Percentiles rank a stretch among this genome's conserved stretches.
Evolutionary conservation across 129 eudicot species (phyloP).

Genomic region (Pseudognaphalium luteoalbum): DNA sequence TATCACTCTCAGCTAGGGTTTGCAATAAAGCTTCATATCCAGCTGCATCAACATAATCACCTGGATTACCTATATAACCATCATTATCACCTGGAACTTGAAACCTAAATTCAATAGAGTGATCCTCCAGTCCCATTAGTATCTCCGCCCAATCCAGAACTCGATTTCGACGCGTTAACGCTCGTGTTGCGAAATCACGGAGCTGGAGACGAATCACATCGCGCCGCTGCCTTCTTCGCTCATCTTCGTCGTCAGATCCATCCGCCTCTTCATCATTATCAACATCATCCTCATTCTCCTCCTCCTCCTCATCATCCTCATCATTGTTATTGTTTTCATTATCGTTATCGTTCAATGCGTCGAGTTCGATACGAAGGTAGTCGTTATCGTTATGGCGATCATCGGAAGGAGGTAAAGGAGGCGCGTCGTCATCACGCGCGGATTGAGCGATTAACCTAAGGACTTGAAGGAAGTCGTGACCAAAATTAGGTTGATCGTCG

Average conservation of each 20-base stretch:
- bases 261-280: slow-evolving; percentile 29
- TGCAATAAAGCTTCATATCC: slow-evolving; percentile 82
- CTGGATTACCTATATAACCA: slow-evolving; percentile 77
- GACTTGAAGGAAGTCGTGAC: slow-evolving; percentile 65
- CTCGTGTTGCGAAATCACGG: slow-evolving; percentile 58
- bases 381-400: slow-evolving; percentile 22
- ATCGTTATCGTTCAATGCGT: slow-evolving; percentile 60
- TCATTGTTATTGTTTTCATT: slow-evolving; percentile 23
- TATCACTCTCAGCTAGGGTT: slow-evolving; percentile 76
- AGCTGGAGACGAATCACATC: slow-evolving; percentile 60
- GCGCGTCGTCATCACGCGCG: slow-evolving; percentile 69
- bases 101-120: slow-evolving; percentile 73
- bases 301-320: slow-evolving; percentile 31
- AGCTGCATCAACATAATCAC: slow-evolving; percentile 88
- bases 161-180: slow-evolving; percentile 50
- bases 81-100: slow-evolving; percentile 52
- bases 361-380: slow-evolving; percentile 70
- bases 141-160: slow-evolving; percentile 88
- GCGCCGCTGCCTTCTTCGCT: slow-evolving; percentile 39
- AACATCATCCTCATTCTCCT: slow-evolving; percentile 16
- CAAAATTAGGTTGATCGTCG: slow-evolving; percentile 43
- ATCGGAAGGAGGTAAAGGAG: slow-evolving; percentile 45
- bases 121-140: slow-evolving; percentile 78
- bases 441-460: slow-evolving; percentile 66
- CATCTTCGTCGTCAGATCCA: slow-evolving; percentile 19